Evolutionary conservation across 192 early-diverging fungal species (phyloP), one percentile per base, ranked within the genome.

Genomic region (Mortierella antarctica): DNA sequence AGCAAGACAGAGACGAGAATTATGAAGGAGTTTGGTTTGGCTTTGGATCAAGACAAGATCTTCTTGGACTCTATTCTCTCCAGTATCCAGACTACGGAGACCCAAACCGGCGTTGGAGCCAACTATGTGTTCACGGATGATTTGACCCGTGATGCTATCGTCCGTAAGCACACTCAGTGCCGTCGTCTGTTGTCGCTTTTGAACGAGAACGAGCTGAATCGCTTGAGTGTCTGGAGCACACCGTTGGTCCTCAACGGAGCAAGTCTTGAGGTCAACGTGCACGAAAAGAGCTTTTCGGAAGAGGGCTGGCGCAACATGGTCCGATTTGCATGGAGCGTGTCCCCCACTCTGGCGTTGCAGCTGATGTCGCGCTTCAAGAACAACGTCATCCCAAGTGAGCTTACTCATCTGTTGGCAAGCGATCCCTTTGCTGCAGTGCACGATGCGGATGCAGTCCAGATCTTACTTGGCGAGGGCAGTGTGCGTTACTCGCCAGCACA

Each of bases 171-270:
- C 46, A 67, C 82, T 7, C 74, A 84, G 46, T 70, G 83, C 53
- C 86, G 86, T 48, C 89, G 92, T 23, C 71, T 98, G 23, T 74
- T 99, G 40, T 74, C 95, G 46, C 70, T 99, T 48, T 87, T 99
- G 49, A 73, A 97, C 31, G 97, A 97, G 75, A 94, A 92, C 68
- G 98, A 99, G 77, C 79, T 98, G 57, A 86, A 88, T 54, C 90
- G 95, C 18, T 83, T 96, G 72, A 88, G 90, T 17, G 90, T 94
- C 2, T 98, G 98, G 97, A 85, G 88, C 52, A 92, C 92, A 52
- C 94, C 96, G 1, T 85, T 80, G 65, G 54, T 80, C 41, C 13
- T 80, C 44, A 71, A 54, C n/a, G 65, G 77, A 6, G 20, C 53
- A 4, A 68, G 14, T 42, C 77, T 55, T 11, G 77, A 80, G 55